Conservation (phyloP, 2,329 filamentous ascomycete genomes). For the Cadophora gregata region DNA sequence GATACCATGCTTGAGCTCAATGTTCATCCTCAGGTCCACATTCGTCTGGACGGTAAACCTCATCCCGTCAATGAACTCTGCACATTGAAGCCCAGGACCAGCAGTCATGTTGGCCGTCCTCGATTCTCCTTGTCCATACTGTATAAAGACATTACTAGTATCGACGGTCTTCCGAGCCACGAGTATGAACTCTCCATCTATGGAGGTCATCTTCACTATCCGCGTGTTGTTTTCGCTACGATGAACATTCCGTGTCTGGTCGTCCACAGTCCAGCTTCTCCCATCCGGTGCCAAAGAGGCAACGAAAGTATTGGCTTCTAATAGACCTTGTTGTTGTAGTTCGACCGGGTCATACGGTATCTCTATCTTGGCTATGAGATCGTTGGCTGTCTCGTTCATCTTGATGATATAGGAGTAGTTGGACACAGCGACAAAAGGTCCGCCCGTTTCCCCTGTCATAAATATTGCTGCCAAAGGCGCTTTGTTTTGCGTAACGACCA, state of each 20-base stretch:
- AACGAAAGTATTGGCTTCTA: constrained; percentile 34
- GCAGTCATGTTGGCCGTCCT: constrained; percentile 43
- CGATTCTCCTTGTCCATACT: constrained; percentile 44
- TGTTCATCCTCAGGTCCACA: constrained; percentile 27
- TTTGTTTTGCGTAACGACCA: constrained; percentile 43
- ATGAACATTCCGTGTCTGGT: constrained; percentile 41
- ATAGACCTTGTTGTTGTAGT: constrained; percentile 30
- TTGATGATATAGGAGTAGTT: constrained; percentile 45
- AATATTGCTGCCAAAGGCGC: constrained; percentile 42
- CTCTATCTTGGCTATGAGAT: constrained; percentile 46
- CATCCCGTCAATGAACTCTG: constrained; percentile 43
- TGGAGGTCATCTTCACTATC: constrained; percentile 44
- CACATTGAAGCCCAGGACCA: constrained; percentile 37
- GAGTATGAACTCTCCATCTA: constrained; percentile 45
- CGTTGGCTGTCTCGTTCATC: constrained; percentile 43
- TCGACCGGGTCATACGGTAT: constrained; percentile 41
- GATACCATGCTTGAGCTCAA: constrained; percentile 30
- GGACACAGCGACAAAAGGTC: constrained; percentile 41
- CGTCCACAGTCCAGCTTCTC: constrained; percentile 47
- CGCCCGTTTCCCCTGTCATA: constrained; percentile 42
- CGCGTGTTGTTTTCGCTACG: constrained; percentile 43
- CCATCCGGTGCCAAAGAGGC: constrained; percentile 33
- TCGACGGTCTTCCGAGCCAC: constrained; percentile 42
- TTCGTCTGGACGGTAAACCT: constrained; percentile 33
- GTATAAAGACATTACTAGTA: constrained; percentile 44